phyloP scores from a whole-genome alignment of 306 rosid species.

The Inga oerstediana region DNA sequence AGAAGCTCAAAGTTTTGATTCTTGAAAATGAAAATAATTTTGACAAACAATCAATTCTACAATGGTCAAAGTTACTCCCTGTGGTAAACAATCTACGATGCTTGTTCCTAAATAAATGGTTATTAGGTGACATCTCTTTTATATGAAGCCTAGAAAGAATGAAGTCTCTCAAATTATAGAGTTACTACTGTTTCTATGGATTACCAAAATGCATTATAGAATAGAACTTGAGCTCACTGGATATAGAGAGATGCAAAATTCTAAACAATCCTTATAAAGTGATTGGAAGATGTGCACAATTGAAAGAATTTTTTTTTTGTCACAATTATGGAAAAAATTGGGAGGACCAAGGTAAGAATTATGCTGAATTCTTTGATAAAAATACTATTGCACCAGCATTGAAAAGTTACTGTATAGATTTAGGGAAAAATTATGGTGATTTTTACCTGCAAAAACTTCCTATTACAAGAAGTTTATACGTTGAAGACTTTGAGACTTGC shows the following conservation, averaged over 20 bases:
- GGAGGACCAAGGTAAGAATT: not conserved
- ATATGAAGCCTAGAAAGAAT: not conserved
- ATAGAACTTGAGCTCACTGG: not conserved
- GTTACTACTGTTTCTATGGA: not conserved
- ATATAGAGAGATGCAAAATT: not conserved
- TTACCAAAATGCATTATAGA: not conserved
- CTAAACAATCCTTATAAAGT: not conserved
- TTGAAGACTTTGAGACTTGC: no score
- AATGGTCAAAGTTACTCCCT: no score
- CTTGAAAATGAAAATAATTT: no score
- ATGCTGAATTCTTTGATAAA: not conserved
- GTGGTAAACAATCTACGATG: no score
- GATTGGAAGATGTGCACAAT: not conserved
- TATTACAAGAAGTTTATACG: not conserved
- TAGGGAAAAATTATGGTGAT: not conserved
- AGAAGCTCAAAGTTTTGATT: not conserved
- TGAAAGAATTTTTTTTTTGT: not conserved
- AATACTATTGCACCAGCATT: not conserved
- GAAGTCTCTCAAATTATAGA: not conserved
- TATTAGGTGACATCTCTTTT: not conserved
- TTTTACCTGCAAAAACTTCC: not conserved
- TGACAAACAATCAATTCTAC: no score
- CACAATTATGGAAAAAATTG: not conserved
- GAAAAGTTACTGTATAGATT: not conserved
- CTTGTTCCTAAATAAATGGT: no score